Evolutionary conservation across 2,329 filamentous ascomycete genomes (phyloP), one percentile per base, ranked within the genome.

Genomic region (Fusarium virguliforme): DNA sequence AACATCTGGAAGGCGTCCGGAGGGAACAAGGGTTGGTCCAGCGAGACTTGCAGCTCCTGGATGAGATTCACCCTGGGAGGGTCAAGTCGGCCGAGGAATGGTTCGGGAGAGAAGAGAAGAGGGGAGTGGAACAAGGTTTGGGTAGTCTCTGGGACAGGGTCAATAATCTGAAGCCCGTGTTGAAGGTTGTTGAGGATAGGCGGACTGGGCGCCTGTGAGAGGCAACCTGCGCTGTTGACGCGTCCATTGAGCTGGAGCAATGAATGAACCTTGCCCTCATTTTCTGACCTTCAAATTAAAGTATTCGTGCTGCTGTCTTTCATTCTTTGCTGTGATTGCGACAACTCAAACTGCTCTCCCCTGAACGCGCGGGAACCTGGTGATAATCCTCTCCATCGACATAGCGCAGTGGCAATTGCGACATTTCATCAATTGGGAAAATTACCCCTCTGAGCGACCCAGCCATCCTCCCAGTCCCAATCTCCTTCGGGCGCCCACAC

Each of bases 41-140:
- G 32, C 51, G 64, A 7, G 59, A 72, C 1, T 71, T 65, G 1
- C 26, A 65, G 6, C 56, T 72, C 0, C 12, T 72, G 1, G 61
- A 72, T 26, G 55, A 72, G 46, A 71, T 72, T 28, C 67, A 71
- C 3, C 67, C 67, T 0, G 24, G 38, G 0, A 64, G 68, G 3
- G 55, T 63, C 35, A 71, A 50, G 41, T 60, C 53, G 1, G 34
- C 64, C 0, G 69, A 71, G 18, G 61, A 72, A 6, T 71, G 66
- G 18, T 64, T 68, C 0, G 37, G 40, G 3, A 61, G 63, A 0
- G 67, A 71, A 15, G 64, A 71, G 9, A 66, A 37, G 28, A 8
- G n/a, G 72, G 6, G 74, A 79, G 81, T 88, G 12, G 76, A 83
- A 18, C 76, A 34, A 7, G 54, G 53, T 4, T 9, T 30, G 34